Percentiles rank a stretch among this genome's conserved stretches.
phyloP scores from a whole-genome alignment of 306 rosid species.

The Prunus campanulata region DNA sequence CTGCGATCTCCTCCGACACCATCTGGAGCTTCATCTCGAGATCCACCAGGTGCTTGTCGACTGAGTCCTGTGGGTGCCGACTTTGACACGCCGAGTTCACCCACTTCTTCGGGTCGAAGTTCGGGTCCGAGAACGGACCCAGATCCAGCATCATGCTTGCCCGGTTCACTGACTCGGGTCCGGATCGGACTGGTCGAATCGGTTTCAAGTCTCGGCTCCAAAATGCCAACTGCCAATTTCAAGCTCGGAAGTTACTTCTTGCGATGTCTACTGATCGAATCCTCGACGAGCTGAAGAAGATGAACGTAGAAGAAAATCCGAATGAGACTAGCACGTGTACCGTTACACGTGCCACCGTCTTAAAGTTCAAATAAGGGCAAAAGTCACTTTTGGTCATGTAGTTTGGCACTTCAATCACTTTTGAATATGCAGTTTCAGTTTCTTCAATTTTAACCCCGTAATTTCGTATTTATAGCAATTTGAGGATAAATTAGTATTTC shows the following conservation, averaged over 20 bases:
- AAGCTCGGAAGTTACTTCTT: background rate
- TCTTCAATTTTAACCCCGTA: too few species aligned
- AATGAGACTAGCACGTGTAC: too few species aligned
- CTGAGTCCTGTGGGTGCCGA: conserved; percentile 81
- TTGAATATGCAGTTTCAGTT: too few species aligned
- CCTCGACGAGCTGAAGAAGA: background rate
- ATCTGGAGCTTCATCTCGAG: conserved; percentile 95
- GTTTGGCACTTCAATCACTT: too few species aligned
- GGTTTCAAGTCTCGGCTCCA: background rate
- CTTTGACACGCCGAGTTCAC: conserved; percentile 81
- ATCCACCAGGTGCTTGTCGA: conserved; percentile 84
- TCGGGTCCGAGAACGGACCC: conserved; percentile 81
- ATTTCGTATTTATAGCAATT: too few species aligned
- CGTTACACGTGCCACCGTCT: too few species aligned
- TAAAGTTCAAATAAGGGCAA: too few species aligned
- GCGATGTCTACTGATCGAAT: background rate
- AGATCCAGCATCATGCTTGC: conserved; percentile 79
- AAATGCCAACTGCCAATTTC: background rate
- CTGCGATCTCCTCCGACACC: conserved; percentile 88
- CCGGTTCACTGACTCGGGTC: background rate
- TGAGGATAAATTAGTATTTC: too few species aligned
- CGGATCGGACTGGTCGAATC: background rate
- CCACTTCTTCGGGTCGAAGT: conserved; percentile 92
- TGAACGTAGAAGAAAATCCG: background rate
- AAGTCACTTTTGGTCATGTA: too few species aligned